A percentile compares a stretch with the other conserved stretches of the same genome.
These are phyloP conservation scores for Flaveria ramosissima DNA, from an alignment of 129 eudicot genomes.

Conservation along the genomic window DNA sequence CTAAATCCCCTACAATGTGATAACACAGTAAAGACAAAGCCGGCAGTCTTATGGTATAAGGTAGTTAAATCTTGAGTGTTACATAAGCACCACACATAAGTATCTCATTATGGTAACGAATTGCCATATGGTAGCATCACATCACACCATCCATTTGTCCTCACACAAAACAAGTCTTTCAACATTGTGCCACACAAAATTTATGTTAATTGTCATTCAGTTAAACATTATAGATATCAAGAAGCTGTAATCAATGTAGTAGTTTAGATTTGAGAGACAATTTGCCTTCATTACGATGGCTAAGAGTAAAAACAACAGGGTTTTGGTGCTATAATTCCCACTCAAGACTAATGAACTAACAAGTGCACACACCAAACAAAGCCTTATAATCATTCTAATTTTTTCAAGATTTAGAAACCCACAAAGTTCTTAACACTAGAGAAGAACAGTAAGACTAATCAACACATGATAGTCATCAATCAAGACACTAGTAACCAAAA, in stretches of 20 bases:
- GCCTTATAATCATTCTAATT: not conserved
- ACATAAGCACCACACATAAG: constrained; percentile 8
- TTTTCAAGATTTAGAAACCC: constrained; percentile 1
- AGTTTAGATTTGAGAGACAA: not conserved
- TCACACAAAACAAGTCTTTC: constrained; percentile 1
- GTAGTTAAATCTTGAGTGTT: not conserved
- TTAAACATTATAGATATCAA: not conserved
- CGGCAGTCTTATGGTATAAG: not conserved
- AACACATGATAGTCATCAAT: not conserved
- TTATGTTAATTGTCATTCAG: no score
- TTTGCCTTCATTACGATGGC: not conserved
- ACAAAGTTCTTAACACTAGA: not conserved
- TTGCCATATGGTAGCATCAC: not conserved
- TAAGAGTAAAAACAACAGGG: no score
- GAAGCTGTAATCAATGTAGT: constrained; percentile 1
- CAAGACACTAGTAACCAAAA: not conserved
- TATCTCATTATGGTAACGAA: constrained; percentile 5
- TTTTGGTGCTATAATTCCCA: not conserved
- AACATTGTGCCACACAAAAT: not conserved
- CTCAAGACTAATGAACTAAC: constrained; percentile 8
- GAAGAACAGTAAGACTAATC: not conserved
- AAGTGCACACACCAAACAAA: not conserved
- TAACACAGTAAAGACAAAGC: not conserved
- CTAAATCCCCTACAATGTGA: constrained; percentile 6
- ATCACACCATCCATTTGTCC: constrained; percentile 15